Evolutionary conservation across 2,329 filamentous ascomycete genomes (phyloP).

Genomic region (Cladosporium sphaerospermum): DNA sequence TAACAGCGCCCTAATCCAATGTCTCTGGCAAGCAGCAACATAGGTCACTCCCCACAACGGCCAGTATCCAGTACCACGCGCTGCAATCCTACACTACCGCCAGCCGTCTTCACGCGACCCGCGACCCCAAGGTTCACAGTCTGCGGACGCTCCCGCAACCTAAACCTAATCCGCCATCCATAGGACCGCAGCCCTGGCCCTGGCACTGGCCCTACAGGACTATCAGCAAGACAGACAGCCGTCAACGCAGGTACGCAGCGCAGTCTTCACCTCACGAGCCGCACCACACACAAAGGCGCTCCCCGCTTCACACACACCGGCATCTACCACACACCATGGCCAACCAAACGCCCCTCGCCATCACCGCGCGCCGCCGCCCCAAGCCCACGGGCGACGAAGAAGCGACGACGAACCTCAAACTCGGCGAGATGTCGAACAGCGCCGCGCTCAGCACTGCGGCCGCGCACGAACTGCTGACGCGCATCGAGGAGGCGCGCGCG

Average conservation of each 20-base stretch:
- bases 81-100: no score
- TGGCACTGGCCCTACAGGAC: no score
- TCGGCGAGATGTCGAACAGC: conserved; percentile 90
- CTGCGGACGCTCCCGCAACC: no score
- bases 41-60: no score
- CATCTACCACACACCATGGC: conserved; percentile 22
- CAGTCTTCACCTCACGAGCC: background rate
- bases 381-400: conserved; percentile 75
- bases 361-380: conserved; percentile 55
- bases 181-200: no score
- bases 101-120: no score
- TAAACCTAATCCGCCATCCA: background rate
- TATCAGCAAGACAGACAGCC: background rate
- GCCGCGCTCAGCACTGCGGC: conserved; percentile 90
- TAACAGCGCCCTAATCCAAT: no score
- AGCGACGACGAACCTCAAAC: conserved; percentile 70
- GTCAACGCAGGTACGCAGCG: background rate
- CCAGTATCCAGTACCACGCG: no score
- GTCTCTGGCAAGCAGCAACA: no score
- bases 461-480: conserved; percentile 84
- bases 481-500: conserved; percentile 52
- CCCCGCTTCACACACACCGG: background rate
- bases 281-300: background rate
- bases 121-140: no score
- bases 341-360: conserved; percentile 20